Conservation (phyloP, 257 asterid species). For the Euphrasia confusa region DNA sequence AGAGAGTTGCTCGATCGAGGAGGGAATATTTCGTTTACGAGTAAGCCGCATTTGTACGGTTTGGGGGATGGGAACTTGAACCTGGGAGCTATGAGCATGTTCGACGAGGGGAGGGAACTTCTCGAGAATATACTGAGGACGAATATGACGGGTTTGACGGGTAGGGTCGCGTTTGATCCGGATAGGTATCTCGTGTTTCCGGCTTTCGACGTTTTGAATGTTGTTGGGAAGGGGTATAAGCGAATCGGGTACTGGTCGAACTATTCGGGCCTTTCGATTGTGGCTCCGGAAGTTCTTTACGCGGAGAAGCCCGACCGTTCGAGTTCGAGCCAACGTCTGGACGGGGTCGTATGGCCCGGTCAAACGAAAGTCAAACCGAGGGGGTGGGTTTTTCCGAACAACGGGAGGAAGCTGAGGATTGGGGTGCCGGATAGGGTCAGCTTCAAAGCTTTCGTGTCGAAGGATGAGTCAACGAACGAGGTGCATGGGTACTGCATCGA, state of each 20-base stretch:
- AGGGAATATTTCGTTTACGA: slow-evolving; percentile 57
- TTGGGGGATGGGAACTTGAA: slow-evolving; percentile 39
- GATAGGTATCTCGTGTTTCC: slow-evolving; percentile 49
- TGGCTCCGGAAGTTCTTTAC: slow-evolving; percentile 60
- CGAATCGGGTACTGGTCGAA: slow-evolving; percentile 82
- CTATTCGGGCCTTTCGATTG: slow-evolving; percentile 66
- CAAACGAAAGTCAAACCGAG: slow-evolving; percentile 48
- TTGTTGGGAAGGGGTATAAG: slow-evolving; percentile 43
- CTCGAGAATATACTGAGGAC: slow-evolving; percentile 44
- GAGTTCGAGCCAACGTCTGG: slow-evolving; percentile 45
- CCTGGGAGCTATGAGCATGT: slow-evolving; percentile 55
- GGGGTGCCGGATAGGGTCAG: slow-evolving; percentile 72
- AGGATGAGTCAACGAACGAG: slow-evolving; percentile 29
- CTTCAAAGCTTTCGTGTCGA: slow-evolving; percentile 51
- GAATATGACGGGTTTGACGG: slow-evolving; percentile 65
- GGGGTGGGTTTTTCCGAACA: slow-evolving; percentile 77
- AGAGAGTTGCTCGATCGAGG: slow-evolving; percentile 46
- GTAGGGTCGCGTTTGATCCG: slow-evolving; percentile 43
- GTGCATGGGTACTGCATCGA: slow-evolving; percentile 67
- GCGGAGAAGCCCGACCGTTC: slow-evolving; percentile 46
- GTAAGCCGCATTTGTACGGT: slow-evolving; percentile 35
- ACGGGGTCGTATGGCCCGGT: slow-evolving; percentile 67
- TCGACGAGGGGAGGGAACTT: slow-evolving; percentile 54
- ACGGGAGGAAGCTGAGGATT: slow-evolving; percentile 57
- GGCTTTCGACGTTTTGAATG: slow-evolving; percentile 67